Evolutionary conservation across 2,329 filamentous ascomycete genomes (phyloP), one percentile per base, ranked within the genome.

Genomic region (Alternaria panax): DNA sequence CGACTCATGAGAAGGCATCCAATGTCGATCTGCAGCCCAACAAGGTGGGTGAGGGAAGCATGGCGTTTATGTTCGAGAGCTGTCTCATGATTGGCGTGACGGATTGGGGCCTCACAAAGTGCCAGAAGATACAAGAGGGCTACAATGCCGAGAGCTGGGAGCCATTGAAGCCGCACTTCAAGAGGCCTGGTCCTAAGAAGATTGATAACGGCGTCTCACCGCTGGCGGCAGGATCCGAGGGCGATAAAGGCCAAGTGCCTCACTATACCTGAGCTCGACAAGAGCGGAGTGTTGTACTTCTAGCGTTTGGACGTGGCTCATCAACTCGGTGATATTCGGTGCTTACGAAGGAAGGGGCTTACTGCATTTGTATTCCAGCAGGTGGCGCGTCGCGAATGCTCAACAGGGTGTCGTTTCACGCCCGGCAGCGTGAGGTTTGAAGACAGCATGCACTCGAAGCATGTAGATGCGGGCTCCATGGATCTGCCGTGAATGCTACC

Each of bases 141-240:
- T 96, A 95, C 72, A 93, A 88, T 73, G 87, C 88, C 57, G 90
- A 96, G 81, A 93, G 91, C 75, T 97, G 92, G 92, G 88, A 81
- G 67, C 76, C 79, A 14, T 63, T 84, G 65, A 82, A 82, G 70
- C 73, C 81, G 59, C 80, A 79, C 54, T 84, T 84, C 57, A 75
- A 70, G 66, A 65, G 69, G 54, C 68, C 68, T 18, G 64, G 63
- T 3, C 63, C 65, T 7, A 63, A 63, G 55, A 73, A 73, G 59
- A 71, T 74, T 30, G 67, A 70, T 8, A 73, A 74, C 56, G 65
- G 70, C 4, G 66, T 62, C 8, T 58, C 57, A 38, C 55, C 64
- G 25, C 48, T 60, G 16, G 63, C 57, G 43, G 63, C 64, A 24
- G 68, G 62, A 9, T 41, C 48, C 8, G 55, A 67, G 41, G 70